phyloP scores from a whole-genome alignment of 768 basidiomycete genomes.

The Pulveroboletus sp. region DNA sequence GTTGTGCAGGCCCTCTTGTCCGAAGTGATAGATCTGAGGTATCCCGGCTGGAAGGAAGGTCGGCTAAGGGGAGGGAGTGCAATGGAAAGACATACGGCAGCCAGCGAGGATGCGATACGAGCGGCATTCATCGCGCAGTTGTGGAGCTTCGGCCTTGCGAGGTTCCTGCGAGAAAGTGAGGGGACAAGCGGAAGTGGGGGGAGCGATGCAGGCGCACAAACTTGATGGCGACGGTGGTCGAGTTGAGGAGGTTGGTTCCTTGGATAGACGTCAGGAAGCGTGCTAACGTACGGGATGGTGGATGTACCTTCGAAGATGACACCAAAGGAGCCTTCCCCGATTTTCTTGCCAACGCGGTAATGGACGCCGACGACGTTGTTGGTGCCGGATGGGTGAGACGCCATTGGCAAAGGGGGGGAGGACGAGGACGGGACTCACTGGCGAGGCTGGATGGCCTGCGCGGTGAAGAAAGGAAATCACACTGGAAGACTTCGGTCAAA shows the following conservation, averaged over 20 bases:
- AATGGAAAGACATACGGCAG: conserved; percentile 62
- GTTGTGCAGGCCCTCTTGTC: conserved; percentile 97
- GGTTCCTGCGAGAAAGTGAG: conserved; percentile 57
- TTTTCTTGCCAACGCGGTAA: conserved; percentile 98
- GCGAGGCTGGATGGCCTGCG: conserved; percentile 29
- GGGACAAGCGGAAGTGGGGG: background rate
- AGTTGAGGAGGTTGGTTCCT: conserved; percentile 98
- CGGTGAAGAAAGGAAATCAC: conserved; percentile 30
- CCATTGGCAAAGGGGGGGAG: conserved; percentile 39
- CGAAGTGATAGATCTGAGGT: conserved; percentile 99
- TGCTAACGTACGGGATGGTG: background rate
- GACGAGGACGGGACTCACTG: conserved; percentile 15
- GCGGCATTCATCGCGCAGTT: conserved; percentile 96
- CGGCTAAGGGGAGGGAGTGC: conserved; percentile 7
- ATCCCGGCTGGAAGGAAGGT: conserved; percentile 69
- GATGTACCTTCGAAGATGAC: conserved; percentile 82
- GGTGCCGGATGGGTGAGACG: conserved; percentile 53
- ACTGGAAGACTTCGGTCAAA: conserved; percentile 23
- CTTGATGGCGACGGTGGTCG: conserved; percentile 98
- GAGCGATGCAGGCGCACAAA: conserved; percentile 66
- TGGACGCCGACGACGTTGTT: conserved; percentile 91
- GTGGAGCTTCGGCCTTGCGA: conserved; percentile 93
- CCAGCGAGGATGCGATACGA: conserved; percentile 90
- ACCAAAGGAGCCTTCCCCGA: conserved; percentile 98
- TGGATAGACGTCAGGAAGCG: conserved; percentile 5